Base-by-base conservation (phyloP, 2,329 filamentous ascomycete genomes). In the Sclerotinia subarctica region DNA sequence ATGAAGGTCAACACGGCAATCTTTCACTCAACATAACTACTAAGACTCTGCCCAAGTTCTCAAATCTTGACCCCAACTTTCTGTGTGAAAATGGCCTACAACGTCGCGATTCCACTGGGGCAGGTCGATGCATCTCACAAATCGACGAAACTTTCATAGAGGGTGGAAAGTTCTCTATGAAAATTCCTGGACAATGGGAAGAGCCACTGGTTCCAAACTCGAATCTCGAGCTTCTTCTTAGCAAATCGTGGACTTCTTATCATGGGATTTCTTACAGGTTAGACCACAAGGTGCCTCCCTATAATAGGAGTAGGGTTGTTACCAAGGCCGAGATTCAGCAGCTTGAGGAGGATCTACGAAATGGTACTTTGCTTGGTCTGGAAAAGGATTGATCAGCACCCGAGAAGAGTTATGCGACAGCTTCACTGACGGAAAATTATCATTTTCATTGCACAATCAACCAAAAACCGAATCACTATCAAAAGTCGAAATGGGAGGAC, bases 131-230 rank as follows among this genome's bases (percentile, higher is more conserved):
- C 29, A 59, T 70, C 21, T 67, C 67, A 21, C 29, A 7, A 3
- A 1, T 68, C 1, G 46, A 59, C 10, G 38, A 38, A 32, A 32
- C 42, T 24, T 53, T 68, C 19, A 24, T 60, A 10, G 17, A 67
- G 24, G 10, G 56, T 26, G 60, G 64, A 21, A 67, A 35, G 26
- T 52, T 62, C 4, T 47, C 4, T 5, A 38, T 19, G 42, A 17
- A 49, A 19, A 26, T 70, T 2, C 69, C 69, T 19, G 67, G 69
- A 15, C 62, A 62, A 15, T 70, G 64, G 67, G 54, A 52, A 7
- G 46, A 52, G 17, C 5, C 49, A 13, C 29, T 68, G 5, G 29
- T 57, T 19, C 35, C 64, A 3, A 70, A 68, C n/a, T 1, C 32
- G 3, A 13, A 19, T 2, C n/a, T 56, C 2, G 11, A 13, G 11